Conservation (phyloP, 306 rosid genomes). For the Castanopsis chinensis region DNA sequence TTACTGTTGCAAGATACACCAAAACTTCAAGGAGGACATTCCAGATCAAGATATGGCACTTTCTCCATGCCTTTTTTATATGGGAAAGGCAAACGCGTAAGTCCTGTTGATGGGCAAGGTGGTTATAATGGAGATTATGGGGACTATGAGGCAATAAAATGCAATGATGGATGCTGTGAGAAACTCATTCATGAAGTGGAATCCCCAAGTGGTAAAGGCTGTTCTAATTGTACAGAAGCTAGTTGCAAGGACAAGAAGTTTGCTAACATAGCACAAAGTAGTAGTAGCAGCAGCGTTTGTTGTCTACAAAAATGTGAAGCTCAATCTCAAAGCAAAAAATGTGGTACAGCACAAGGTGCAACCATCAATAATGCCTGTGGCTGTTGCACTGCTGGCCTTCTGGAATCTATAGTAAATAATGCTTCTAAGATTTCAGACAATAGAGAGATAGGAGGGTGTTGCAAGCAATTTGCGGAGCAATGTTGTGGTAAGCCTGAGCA, state of each 20-base stretch:
- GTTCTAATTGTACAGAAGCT: not conserved
- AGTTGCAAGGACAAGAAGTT: too few relatives aligned
- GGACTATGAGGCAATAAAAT: constrained; percentile 25
- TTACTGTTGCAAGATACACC: constrained; percentile 47
- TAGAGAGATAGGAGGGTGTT: constrained; percentile 58
- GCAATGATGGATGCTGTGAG: constrained; percentile 14
- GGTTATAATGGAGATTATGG: constrained; percentile 26
- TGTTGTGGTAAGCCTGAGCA: constrained; percentile 56
- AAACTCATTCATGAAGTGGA: not conserved
- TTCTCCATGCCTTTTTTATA: not conserved
- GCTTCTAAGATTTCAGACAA: constrained; percentile 50
- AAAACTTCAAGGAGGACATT: not conserved
- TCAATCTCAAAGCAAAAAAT: too few relatives aligned
- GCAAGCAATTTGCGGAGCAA: constrained; percentile 75
- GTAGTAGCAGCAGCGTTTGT: too few relatives aligned
- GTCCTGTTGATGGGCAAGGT: not conserved
- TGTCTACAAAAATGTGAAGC: too few relatives aligned
- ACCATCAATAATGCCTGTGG: constrained; percentile 12
- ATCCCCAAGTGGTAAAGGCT: not conserved
- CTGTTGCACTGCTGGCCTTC: not conserved
- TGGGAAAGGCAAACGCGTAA: constrained; percentile 14
- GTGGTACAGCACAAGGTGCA: too few relatives aligned
- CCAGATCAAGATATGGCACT: not conserved
- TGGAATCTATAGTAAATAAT: constrained; percentile 12
- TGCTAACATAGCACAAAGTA: too few relatives aligned